These are phyloP conservation scores for Hypomyces perniciosus DNA, from an alignment of 2,329 filamentous ascomycete species.

Conservation along the genomic window DNA sequence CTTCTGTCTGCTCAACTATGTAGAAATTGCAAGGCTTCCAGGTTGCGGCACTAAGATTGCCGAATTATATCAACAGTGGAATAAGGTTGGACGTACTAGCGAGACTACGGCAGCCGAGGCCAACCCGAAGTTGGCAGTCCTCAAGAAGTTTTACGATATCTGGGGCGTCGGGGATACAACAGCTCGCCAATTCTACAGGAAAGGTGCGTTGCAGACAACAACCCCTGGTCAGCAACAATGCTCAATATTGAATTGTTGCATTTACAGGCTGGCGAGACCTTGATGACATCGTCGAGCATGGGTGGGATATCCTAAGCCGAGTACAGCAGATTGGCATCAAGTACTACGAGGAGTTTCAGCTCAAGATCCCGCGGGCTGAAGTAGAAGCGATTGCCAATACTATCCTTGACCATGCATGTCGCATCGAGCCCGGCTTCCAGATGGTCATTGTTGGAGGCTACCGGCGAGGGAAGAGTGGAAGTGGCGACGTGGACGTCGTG, in stretches of 20 bases:
- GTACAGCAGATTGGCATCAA: constrained; percentile 93
- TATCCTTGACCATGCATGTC: constrained; percentile 62
- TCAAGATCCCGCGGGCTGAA: constrained; percentile 65
- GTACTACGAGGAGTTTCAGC: constrained; percentile 79
- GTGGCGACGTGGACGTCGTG: constrained; percentile 81
- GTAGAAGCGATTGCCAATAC: constrained; percentile 61
- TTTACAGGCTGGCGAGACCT: constrained; percentile 65
- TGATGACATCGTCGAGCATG: constrained; percentile 78
- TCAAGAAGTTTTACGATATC: constrained; percentile 73
- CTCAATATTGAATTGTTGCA: background rate
- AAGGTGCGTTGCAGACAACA: constrained; percentile 28
- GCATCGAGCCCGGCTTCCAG: constrained; percentile 49
- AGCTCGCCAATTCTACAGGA: constrained; percentile 73
- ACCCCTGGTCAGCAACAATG: background rate
- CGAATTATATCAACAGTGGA: constrained; percentile 71
- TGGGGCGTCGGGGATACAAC: constrained; percentile 87
- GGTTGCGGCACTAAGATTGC: constrained; percentile 79
- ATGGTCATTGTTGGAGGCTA: constrained; percentile 72
- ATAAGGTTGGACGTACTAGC: constrained; percentile 49
- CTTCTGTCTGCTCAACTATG: background rate
- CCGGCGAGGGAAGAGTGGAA: constrained; percentile 65
- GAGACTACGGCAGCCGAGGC: constrained; percentile 59
- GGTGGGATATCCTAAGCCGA: constrained; percentile 67
- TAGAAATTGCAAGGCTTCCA: constrained; percentile 56
- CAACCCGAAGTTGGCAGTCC: constrained; percentile 57